Percentiles rank a stretch among this genome's conserved stretches.
Evolutionary conservation across 2,329 filamentous ascomycete genomes (phyloP).

Genomic region (Beauveria sp.): DNA sequence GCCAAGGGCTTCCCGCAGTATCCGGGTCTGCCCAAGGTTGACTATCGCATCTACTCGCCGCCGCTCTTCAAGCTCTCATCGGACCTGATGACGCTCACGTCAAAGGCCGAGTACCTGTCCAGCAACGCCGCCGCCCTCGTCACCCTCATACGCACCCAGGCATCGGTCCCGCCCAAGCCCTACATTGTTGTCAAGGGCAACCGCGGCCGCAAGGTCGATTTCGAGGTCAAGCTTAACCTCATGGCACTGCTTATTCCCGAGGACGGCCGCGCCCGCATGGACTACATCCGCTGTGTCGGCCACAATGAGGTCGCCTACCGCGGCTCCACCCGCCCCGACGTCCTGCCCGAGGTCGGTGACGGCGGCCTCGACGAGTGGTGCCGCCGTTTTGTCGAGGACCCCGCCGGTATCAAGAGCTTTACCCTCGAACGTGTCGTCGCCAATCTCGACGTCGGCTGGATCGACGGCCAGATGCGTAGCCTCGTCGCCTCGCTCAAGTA

Average conservation of each 20-base stretch:
- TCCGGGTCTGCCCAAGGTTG: conserved; percentile 39
- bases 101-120: conserved; percentile 41
- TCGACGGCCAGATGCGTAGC: conserved; percentile 46
- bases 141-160: conserved; percentile 38
- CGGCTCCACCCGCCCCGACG: conserved; percentile 34
- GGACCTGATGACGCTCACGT: conserved; percentile 40
- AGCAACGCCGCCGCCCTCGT: conserved; percentile 36
- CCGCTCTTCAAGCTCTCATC: conserved; percentile 42
- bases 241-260: conserved; percentile 45
- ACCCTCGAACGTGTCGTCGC: conserved; percentile 43
- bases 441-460: conserved; percentile 47
- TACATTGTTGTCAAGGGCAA: conserved; percentile 42
- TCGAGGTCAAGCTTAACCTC: conserved; percentile 46
- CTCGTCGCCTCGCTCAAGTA: conserved; percentile 43
- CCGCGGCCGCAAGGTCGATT: conserved; percentile 38
- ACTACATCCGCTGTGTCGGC: conserved; percentile 46
- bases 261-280: conserved; percentile 35
- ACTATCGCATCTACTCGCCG: conserved; percentile 46
- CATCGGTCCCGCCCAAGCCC: conserved; percentile 47
- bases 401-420: conserved; percentile 39
- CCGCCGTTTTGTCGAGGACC: conserved; percentile 38
- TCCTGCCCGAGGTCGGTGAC: conserved; percentile 35
- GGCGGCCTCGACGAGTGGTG: conserved; percentile 43
- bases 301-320: conserved; percentile 42
- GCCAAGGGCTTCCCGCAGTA: conserved; percentile 26